A percentile compares a stretch with the other conserved stretches of the same genome.
Evolutionary conservation across 1,284 basidiomycete species (phyloP).

Genomic region (Pseudozyma hubeiensis): DNA sequence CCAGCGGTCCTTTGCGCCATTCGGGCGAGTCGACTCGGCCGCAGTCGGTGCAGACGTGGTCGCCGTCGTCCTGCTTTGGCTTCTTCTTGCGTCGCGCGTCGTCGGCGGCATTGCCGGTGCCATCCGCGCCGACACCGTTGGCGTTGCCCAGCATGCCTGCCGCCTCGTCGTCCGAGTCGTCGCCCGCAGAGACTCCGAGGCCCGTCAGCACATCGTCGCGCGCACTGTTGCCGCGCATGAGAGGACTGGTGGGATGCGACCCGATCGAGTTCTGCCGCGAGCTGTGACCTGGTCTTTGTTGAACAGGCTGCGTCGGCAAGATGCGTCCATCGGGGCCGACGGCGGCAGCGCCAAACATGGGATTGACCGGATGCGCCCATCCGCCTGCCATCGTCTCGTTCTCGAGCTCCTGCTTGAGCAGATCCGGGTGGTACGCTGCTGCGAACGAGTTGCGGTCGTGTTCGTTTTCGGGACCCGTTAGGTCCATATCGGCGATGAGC

Average conservation of each 20-base stretch:
- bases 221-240: conserved; percentile 38
- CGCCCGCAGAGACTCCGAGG: conserved; percentile 32
- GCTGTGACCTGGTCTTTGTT: conserved; percentile 13
- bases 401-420: conserved; percentile 51
- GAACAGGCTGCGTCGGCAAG: conserved; percentile 8
- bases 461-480: conserved; percentile 35
- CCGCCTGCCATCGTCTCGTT: conserved; percentile 22
- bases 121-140: conserved; percentile 14
- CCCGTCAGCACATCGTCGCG: conserved; percentile 39
- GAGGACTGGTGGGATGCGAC: conserved; percentile 44
- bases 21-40: conserved; percentile 65
- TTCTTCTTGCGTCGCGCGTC: conserved; percentile 55
- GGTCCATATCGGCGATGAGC: conserved; percentile 47
- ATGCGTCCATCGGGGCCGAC: conserved; percentile 36
- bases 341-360: conserved; percentile 40
- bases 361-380: conserved; percentile 36
- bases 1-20: conserved; percentile 66
- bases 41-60: conserved; percentile 66
- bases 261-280: conserved; percentile 43
- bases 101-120: conserved; percentile 17
- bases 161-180: conserved; percentile 46
- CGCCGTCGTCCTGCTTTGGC: conserved; percentile 57
- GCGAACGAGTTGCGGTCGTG: conserved; percentile 28
- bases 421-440: conserved; percentile 44
- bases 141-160: conserved; percentile 13